Percentiles rank a stretch among this genome's conserved stretches.
phyloP scores from a whole-genome alignment of 768 basidiomycete genomes.

The Trametes punicea region DNA sequence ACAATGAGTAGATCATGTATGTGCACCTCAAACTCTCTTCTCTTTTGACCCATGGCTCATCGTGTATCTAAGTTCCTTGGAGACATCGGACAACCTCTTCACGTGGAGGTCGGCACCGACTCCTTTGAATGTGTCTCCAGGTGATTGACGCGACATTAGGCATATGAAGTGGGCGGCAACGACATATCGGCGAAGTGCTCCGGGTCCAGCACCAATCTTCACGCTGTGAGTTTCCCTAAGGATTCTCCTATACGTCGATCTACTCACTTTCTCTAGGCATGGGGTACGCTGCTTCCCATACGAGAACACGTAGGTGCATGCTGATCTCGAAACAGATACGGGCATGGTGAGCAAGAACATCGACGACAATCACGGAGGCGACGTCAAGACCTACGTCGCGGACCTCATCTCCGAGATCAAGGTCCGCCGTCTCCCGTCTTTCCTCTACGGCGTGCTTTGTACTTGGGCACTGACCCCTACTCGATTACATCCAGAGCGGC shows the following conservation, averaged over 20 bases:
- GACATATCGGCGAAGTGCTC: constrained; percentile 27
- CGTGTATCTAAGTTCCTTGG: constrained; percentile 23
- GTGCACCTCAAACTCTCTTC: background rate
- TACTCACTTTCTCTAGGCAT: constrained; percentile 9
- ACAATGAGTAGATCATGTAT: constrained; percentile 11
- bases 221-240: constrained; percentile 19
- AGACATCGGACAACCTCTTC: constrained; percentile 29
- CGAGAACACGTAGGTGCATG: background rate
- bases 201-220: constrained; percentile 26
- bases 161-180: constrained; percentile 28
- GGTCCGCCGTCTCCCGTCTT: constrained; percentile 20
- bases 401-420: constrained; percentile 34
- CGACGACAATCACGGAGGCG: constrained; percentile 24
- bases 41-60: background rate
- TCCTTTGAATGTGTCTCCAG: background rate
- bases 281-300: constrained; percentile 11
- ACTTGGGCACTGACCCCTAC: background rate
- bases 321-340: constrained; percentile 18
- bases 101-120: constrained; percentile 22
- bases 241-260: background rate
- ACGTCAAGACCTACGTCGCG: constrained; percentile 21
- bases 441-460: background rate
- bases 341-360: constrained; percentile 29
- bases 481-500: constrained; percentile 23
- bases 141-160: constrained; percentile 9